Evolutionary conservation across 331 rosid species (phyloP), one percentile per base, ranked within the genome.

Genomic region (Prunus yedoensis): DNA sequence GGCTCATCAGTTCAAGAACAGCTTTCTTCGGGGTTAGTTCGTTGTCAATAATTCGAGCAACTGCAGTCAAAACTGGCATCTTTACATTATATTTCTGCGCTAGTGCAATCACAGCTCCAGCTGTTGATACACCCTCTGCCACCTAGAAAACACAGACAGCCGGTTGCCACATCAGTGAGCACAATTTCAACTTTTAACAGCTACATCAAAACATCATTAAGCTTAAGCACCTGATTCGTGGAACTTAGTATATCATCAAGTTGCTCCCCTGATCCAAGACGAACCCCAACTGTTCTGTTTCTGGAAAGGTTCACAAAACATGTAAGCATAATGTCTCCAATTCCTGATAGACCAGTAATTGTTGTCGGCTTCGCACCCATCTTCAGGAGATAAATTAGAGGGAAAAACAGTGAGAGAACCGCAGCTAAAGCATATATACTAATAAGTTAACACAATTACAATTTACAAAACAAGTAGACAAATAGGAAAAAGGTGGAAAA

Each of bases 11-110:
- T 83, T 91, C 97, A 28, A 87, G 86, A 77, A 88, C 97, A 58
- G 98, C 98, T 79, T 89, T 91, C 80, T 89, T 84, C 0, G 97
- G 98, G 27, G 96, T 88, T 45, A 91, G 87, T 79, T 89, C 96
- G 20, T 86, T 87, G 87, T 93, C 98, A 0, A 93, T 85, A 68
- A 87, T 91, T 63, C 98, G 92, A 27, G 98, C 98, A 30, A 93
- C 96, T 7, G 96, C 98, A 3, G 96, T 91, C 84, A 94, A 89
- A 79, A 94, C 99, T 5, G 99, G 96, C 97, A 94, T 89, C 86
- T 94, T 91, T 8, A 90, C 96, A 2, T 92, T 94, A 63, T 89
- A 92, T 73, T 94, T 94, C 78, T 94, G 96, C 2, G 93, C 97
- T 77, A 90, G 76, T 4, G 99, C 88, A 73, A 94, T 93, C 70